Percentiles rank a stretch among this genome's conserved stretches.
Conservation (phyloP, 2,329 filamentous ascomycete genomes). For the Colletotrichum sidae region DNA sequence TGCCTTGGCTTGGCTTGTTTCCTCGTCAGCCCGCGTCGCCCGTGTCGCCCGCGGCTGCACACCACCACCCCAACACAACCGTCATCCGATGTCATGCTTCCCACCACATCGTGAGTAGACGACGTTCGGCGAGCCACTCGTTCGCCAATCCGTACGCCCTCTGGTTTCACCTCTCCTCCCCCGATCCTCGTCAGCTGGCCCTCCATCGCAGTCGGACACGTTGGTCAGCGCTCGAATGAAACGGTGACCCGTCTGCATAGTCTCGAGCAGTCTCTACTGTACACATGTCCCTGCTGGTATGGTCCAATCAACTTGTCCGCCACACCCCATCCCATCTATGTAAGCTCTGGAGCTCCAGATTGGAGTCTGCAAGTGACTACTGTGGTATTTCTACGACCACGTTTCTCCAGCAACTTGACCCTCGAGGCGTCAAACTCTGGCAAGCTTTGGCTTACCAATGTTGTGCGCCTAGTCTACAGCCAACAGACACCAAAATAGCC, state of each 20-base stretch:
- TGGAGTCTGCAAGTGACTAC: too few relatives aligned
- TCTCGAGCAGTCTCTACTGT: constrained; percentile 19
- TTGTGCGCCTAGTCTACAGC: too few relatives aligned
- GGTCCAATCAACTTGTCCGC: constrained; percentile 23
- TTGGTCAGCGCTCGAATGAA: constrained; percentile 31
- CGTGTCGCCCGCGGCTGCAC: too few relatives aligned
- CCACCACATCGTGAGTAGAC: constrained; percentile 19
- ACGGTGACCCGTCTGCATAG: constrained; percentile 22
- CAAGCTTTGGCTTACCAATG: too few relatives aligned
- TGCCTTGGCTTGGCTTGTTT: constrained; percentile 3
- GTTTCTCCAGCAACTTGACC: too few relatives aligned
- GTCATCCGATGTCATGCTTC: constrained; percentile 28
- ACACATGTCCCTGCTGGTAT: constrained; percentile 13
- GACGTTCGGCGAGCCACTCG: constrained; percentile 26
- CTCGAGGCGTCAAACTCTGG: too few relatives aligned
- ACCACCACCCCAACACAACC: constrained; percentile 7
- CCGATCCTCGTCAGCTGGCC: constrained; percentile 30
- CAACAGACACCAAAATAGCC: neutral
- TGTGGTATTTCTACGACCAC: too few relatives aligned
- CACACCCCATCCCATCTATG: too few relatives aligned
- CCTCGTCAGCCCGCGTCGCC: neutral
- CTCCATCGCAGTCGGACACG: constrained; percentile 19
- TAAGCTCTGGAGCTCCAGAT: too few relatives aligned
- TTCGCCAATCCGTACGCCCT: constrained; percentile 21
- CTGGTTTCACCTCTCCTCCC: constrained; percentile 29